These are phyloP conservation scores for Gyrodon lividus DNA, from an alignment of 768 basidiomycete species.

Conservation along the genomic window DNA sequence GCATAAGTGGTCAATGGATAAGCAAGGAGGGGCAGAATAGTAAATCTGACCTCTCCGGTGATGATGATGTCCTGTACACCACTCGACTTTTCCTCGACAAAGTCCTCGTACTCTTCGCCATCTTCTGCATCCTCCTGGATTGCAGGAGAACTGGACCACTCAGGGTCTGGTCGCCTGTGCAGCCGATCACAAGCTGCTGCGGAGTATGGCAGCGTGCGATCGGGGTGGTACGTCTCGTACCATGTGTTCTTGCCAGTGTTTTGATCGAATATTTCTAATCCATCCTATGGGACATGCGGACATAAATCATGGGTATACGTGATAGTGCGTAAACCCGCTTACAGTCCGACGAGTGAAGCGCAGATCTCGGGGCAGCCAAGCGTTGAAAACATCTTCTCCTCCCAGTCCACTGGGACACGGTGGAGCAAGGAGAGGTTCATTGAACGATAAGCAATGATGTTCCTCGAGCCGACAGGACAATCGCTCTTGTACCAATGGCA, in stretches of 20 bases:
- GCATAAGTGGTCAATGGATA: background rate
- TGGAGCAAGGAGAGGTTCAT: constrained; percentile 37
- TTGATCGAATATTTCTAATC: constrained; percentile 42
- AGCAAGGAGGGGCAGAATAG: background rate
- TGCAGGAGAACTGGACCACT: constrained; percentile 22
- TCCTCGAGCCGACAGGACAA: constrained; percentile 44
- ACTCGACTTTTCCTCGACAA: constrained; percentile 36
- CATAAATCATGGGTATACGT: constrained; percentile 9
- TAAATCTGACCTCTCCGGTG: constrained; percentile 44
- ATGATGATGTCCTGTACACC: constrained; percentile 52
- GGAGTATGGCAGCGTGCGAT: constrained; percentile 37
- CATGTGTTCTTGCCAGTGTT: constrained; percentile 37
- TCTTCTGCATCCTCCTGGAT: constrained; percentile 28
- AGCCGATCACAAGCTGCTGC: constrained; percentile 32
- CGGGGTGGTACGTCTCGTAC: constrained; percentile 47
- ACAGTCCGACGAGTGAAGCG: constrained; percentile 35
- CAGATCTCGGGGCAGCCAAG: constrained; percentile 44
- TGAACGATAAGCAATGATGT: constrained; percentile 44
- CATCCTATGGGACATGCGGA: constrained; percentile 33
- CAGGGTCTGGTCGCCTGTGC: constrained; percentile 10
- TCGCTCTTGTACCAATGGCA: constrained; percentile 35
- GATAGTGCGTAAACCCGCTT: constrained; percentile 12
- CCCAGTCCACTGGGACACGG: constrained; percentile 28
- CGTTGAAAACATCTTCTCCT: constrained; percentile 48
- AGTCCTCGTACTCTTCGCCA: constrained; percentile 39